phyloP scores from a whole-genome alignment of 75 land plant genomes.

The Adiantum capillusveneris region DNA sequence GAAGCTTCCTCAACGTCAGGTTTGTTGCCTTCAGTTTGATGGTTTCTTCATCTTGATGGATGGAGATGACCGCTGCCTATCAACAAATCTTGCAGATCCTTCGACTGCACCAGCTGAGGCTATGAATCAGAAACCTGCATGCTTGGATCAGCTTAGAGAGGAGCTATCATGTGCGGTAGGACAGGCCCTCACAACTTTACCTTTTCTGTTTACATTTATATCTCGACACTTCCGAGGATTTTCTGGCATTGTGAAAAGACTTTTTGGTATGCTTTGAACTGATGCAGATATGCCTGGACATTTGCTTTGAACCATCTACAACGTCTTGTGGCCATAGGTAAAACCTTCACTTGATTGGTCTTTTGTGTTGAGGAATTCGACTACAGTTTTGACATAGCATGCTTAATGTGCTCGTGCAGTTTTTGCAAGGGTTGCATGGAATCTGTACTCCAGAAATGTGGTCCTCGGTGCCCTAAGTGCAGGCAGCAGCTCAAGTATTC shows the following conservation, averaged over 20 bases:
- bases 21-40: no score
- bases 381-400: neutral
- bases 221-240: neutral
- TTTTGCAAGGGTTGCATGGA: constrained; percentile 83
- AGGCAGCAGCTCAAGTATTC: constrained; percentile 62
- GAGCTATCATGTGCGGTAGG: constrained; percentile 89
- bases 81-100: no score
- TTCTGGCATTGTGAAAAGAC: no score
- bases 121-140: constrained; percentile 20
- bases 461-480: constrained; percentile 85
- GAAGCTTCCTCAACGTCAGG: no score
- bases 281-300: constrained; percentile 94
- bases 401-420: constrained; percentile 31
- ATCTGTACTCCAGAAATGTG: constrained; percentile 66
- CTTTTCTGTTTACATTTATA: no score
- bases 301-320: constrained; percentile 88
- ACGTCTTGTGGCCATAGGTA: constrained; percentile 98
- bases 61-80: no score
- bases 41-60: no score
- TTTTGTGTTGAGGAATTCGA: no score
- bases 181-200: no score
- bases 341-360: neutral
- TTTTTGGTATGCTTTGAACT: constrained; percentile 10
- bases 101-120: neutral
- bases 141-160: constrained; percentile 66